Percentiles rank a stretch among this genome's conserved stretches.
Evolutionary conservation across 306 rosid species (phyloP).

Genomic region (Oemleria cerasiformis): DNA sequence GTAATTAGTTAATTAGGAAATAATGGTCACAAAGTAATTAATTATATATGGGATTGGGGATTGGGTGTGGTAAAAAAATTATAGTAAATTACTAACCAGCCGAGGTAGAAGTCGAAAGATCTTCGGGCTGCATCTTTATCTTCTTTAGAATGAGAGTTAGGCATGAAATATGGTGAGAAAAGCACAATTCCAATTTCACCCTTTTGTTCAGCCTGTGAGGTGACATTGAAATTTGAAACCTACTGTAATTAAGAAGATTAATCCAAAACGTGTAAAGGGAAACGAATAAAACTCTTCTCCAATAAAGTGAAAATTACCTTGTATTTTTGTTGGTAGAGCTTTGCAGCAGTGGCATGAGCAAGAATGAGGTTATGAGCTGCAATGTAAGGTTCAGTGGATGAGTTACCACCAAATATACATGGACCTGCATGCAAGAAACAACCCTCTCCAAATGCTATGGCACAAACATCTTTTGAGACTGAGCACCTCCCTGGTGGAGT

Average conservation of each 20-base stretch:
- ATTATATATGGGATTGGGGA: no score
- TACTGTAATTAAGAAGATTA: background rate
- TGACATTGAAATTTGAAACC: background rate
- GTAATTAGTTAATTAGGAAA: no score
- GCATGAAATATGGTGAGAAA: slow-evolving; percentile 19
- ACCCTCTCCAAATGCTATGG: slow-evolving; percentile 33
- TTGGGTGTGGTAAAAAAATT: no score
- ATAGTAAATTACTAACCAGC: slow-evolving; percentile 31
- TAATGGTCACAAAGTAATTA: no score
- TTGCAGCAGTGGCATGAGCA: slow-evolving; percentile 31
- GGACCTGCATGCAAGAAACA: slow-evolving; percentile 35
- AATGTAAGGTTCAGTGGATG: slow-evolving; percentile 33
- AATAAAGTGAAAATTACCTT: slow-evolving; percentile 13
- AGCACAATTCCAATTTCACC: slow-evolving; percentile 42
- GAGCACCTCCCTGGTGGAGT: slow-evolving; percentile 60
- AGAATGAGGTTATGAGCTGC: slow-evolving; percentile 35
- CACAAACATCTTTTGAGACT: slow-evolving; percentile 27
- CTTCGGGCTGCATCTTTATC: slow-evolving; percentile 34
- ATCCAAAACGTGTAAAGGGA: background rate
- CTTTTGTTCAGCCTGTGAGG: slow-evolving; percentile 31
- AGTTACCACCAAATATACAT: slow-evolving; percentile 24
- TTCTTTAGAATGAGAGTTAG: slow-evolving; percentile 22
- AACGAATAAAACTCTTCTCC: no score
- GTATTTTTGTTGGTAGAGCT: slow-evolving; percentile 30
- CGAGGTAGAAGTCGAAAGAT: slow-evolving; percentile 28